A percentile compares a stretch with the other conserved stretches of the same genome.
Evolutionary conservation across 768 basidiomycete genomes (phyloP).

Genomic region (Leucocoprinus leucothites): DNA sequence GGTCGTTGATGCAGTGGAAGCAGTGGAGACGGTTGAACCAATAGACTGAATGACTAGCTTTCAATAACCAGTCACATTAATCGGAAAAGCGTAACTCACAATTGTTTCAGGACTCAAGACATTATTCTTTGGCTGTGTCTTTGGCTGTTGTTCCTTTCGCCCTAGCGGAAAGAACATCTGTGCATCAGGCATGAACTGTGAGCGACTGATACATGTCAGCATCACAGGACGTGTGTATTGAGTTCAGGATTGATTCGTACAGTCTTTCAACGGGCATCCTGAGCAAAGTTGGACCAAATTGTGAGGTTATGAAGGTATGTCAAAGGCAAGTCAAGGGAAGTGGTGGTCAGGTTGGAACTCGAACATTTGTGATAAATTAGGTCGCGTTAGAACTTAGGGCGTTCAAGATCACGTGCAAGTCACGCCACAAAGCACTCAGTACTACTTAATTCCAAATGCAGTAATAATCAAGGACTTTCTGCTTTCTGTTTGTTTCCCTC

Average conservation of each 20-base stretch:
- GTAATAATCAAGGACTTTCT: no score
- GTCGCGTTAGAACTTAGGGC: constrained; percentile 4
- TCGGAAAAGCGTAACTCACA: background rate
- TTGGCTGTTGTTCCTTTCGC: constrained; percentile 6
- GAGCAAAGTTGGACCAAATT: background rate
- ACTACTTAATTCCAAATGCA: no score
- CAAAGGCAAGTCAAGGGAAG: background rate
- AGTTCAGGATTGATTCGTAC: background rate
- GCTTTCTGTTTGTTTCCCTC: no score
- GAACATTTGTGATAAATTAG: constrained; percentile 10
- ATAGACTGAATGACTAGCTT: constrained; percentile 4
- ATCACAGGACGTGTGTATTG: background rate
- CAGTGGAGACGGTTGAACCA: constrained; percentile 10
- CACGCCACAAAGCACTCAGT: no score
- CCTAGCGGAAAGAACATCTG: constrained; percentile 7
- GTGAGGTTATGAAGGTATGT: background rate
- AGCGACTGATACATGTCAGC: background rate
- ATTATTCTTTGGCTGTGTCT: background rate
- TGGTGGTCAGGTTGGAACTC: background rate
- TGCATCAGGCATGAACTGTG: constrained; percentile 5
- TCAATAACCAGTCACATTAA: background rate
- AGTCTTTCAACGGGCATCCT: constrained; percentile 12
- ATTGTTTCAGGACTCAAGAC: background rate
- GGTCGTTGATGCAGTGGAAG: constrained; percentile 12
- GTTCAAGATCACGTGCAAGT: no score